Evolutionary conservation across 805 yeast genomes (phyloP).

Genomic region (Saccharomycopsis babjevae): DNA sequence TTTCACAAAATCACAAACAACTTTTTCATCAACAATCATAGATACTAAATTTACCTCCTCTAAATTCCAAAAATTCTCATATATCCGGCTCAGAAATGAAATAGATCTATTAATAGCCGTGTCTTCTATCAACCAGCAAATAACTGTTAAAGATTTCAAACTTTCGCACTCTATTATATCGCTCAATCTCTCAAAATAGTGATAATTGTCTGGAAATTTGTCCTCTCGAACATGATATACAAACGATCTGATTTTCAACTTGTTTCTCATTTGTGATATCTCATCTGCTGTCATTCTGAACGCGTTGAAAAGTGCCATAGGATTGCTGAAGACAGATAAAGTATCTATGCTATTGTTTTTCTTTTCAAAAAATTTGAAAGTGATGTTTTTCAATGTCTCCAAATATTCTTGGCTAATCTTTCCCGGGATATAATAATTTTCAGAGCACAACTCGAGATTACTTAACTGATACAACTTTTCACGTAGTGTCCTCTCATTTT

Average conservation of each 20-base stretch:
- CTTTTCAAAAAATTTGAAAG: background rate
- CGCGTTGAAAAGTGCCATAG: background rate
- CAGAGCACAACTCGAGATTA: constrained; percentile 1
- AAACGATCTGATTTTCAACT: background rate
- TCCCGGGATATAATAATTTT: background rate
- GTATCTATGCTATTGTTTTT: background rate
- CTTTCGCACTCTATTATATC: constrained; percentile 3
- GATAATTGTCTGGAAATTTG: background rate
- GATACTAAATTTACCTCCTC: constrained; percentile 11
- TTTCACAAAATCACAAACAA: constrained; percentile 4
- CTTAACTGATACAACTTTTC: background rate
- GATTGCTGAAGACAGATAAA: background rate
- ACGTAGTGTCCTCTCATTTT: background rate
- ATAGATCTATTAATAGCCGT: background rate
- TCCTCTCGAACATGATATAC: constrained; percentile 10
- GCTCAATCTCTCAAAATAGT: background rate
- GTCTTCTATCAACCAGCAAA: constrained; percentile 8
- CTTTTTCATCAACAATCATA: constrained; percentile 9
- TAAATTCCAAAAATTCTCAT: constrained; percentile 2
- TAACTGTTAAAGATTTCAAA: constrained; percentile 3
- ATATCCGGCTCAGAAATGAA: constrained; percentile 3
- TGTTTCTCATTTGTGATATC: background rate
- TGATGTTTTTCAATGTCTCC: background rate
- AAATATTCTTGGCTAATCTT: background rate
- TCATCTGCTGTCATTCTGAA: background rate